These are phyloP conservation scores for Botryobasidium botryosum DNA, from an alignment of 768 basidiomycete genomes.

Conservation along the genomic window DNA sequence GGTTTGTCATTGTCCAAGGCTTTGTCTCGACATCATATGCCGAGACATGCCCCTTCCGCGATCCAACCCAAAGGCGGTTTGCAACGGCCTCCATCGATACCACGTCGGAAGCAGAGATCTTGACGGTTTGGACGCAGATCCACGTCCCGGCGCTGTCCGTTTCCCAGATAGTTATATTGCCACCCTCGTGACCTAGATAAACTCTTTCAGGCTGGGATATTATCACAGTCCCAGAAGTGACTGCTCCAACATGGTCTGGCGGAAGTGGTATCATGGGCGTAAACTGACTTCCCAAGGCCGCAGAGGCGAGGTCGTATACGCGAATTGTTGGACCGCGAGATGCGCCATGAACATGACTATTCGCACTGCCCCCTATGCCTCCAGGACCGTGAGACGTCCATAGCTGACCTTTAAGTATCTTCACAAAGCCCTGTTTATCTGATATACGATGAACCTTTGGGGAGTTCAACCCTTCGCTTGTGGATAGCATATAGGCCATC, in stretches of 20 bases:
- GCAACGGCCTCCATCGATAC: slow-evolving; percentile 73
- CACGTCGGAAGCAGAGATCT: slow-evolving; percentile 67
- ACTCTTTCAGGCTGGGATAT: slow-evolving; percentile 48
- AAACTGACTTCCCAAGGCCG: background rate
- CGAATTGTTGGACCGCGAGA: slow-evolving; percentile 54
- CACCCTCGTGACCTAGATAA: slow-evolving; percentile 86
- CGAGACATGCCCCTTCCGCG: slow-evolving; percentile 61
- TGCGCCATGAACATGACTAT: slow-evolving; percentile 10
- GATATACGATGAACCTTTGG: slow-evolving; percentile 30
- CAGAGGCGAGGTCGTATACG: slow-evolving; percentile 44
- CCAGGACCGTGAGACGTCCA: slow-evolving; percentile 51
- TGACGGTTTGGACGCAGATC: slow-evolving; percentile 41
- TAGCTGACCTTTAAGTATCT: slow-evolving; percentile 53
- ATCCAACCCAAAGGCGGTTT: slow-evolving; percentile 73
- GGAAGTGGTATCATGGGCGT: slow-evolving; percentile 3
- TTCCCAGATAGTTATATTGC: slow-evolving; percentile 72
- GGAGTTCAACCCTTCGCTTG: slow-evolving; percentile 2
- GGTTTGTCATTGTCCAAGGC: slow-evolving; percentile 79
- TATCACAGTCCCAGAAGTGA: slow-evolving; percentile 64
- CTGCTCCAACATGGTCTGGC: slow-evolving; percentile 44
- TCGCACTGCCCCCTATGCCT: slow-evolving; percentile 6
- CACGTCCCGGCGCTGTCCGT: background rate
- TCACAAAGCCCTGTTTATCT: slow-evolving; percentile 70
- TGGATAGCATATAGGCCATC: slow-evolving; percentile 10
- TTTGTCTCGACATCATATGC: slow-evolving; percentile 56